Evolutionary conservation across 495 filamentous ascomycete genomes (phyloP), one percentile per base, ranked within the genome.

Genomic region (Hypoxylon rickii): DNA sequence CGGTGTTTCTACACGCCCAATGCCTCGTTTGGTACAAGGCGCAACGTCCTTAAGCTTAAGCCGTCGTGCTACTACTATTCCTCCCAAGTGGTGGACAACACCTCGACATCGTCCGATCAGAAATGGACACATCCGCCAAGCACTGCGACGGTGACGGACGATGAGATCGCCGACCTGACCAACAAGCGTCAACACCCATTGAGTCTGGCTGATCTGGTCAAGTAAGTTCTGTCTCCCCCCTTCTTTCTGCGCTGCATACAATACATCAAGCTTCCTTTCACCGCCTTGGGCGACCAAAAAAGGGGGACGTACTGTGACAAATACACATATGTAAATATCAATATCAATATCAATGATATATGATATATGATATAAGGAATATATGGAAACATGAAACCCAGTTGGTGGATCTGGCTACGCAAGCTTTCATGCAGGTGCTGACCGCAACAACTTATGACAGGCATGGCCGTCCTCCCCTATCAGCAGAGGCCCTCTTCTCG

Each of bases 401-500:
- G 10, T 4, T 29, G 10, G 10, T 29, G 24, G 24, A 29, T 29
- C 24, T 29, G 10, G 4, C 24, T 29, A 29, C 24, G 24, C 24
- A 10, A 29, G 24, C 24, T 29, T 29, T 29, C 10, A n/a, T n/a
- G n/a, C 11, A 44, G 41, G 18, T 51, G 15, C 19, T 49, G 7
- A 53, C 5, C 5, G 6, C 13, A 29, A 17, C 5, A 6, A 34
- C 32, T 34, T 37, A 15, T 15, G 31, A 7, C 54, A 95, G 90
- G 73, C 88, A 95, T 73, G 94, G 94, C 37, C 90, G 89, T 3
- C 93, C 94, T 26, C 94, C 94, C 0, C 82, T 98, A 45, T 87
- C 88, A 1, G 82, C 84, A 33, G 77, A 88, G 20, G 86, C 88
- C 3, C 84, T 98, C 26, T 84, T 96, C 55, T 82, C 84, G 33